These are phyloP conservation scores for Apiotrichum montevideense DNA, from an alignment of 1,284 basidiomycete genomes.

Conservation along the genomic window DNA sequence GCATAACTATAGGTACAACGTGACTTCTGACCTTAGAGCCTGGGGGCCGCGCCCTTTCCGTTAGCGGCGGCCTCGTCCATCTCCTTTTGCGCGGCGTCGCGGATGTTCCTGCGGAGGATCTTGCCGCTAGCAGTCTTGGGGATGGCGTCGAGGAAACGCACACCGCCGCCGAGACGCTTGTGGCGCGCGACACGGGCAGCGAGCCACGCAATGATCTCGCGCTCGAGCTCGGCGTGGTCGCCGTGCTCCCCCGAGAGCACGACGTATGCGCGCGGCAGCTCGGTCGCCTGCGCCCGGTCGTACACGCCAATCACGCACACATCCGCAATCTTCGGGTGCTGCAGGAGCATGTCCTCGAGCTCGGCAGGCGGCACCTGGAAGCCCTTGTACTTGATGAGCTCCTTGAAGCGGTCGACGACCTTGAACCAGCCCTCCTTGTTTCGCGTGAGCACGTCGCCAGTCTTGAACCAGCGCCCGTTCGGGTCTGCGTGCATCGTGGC, in stretches of 20 bases:
- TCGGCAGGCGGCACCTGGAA: conserved; percentile 71
- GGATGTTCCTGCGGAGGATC: conserved; percentile 38
- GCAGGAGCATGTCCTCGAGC: conserved; percentile 65
- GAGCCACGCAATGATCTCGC: conserved; percentile 60
- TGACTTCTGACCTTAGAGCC: conserved; percentile 2
- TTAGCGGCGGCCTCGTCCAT: conserved; percentile 10
- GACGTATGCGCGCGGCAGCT: conserved; percentile 61
- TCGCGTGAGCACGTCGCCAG: conserved; percentile 61
- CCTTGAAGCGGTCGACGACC: conserved; percentile 56
- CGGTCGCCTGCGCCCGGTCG: conserved; percentile 59
- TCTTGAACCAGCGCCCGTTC: conserved; percentile 68
- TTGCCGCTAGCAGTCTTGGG: conserved; percentile 47
- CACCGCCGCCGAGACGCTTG: conserved; percentile 50
- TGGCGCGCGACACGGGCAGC: conserved; percentile 51
- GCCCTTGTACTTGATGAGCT: conserved; percentile 69
- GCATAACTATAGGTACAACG: no score
- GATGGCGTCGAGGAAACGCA: conserved; percentile 47
- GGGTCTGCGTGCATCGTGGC: conserved; percentile 42
- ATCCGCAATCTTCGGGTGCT: conserved; percentile 64
- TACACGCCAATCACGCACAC: conserved; percentile 65
- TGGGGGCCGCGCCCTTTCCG: not conserved
- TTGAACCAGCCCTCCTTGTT: conserved; percentile 55
- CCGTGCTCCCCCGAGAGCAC: conserved; percentile 54
- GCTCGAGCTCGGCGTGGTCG: conserved; percentile 43
- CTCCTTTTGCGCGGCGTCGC: conserved; percentile 27